Conservation (phyloP, 169 alveolate genomes). For the Babesia microti region DNA sequence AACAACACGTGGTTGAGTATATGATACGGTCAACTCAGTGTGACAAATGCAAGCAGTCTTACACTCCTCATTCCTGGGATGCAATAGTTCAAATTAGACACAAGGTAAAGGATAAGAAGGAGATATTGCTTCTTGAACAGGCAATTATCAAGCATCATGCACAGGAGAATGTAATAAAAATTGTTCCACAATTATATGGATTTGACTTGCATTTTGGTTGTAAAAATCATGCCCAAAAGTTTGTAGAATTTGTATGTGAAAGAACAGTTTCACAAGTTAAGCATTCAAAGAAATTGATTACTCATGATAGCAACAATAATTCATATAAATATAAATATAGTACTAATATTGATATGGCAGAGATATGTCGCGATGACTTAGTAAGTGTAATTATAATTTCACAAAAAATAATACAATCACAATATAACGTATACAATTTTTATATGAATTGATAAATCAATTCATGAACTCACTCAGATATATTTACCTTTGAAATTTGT, state of each 20-base stretch:
- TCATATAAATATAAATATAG: conserved; percentile 83
- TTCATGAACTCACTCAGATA: conserved; percentile 14
- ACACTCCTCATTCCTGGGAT: conserved; percentile 98
- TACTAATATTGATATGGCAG: conserved; percentile 83
- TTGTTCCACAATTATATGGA: conserved; percentile 90
- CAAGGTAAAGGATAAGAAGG: conserved; percentile 91
- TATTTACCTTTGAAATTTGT: conserved; percentile 39
- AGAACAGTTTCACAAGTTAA: conserved; percentile 74
- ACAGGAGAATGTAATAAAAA: conserved; percentile 80
- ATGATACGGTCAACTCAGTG: conserved; percentile 85
- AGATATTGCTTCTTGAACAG: conserved; percentile 91
- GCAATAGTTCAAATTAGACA: conserved; percentile 92
- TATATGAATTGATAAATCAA: neutral
- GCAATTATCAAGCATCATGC: conserved; percentile 86
- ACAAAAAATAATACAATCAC: neutral
- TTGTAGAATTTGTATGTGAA: conserved; percentile 85
- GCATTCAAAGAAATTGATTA: conserved; percentile 77
- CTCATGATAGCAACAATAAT: conserved; percentile 81
- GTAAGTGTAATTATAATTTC: conserved; percentile 23
- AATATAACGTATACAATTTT: neutral
- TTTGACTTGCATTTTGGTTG: conserved; percentile 89
- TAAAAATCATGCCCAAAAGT: conserved; percentile 84
- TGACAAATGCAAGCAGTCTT: conserved; percentile 91
- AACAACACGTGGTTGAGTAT: conserved; percentile 80
- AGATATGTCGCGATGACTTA: conserved; percentile 94